Evolutionary conservation across 768 basidiomycete genomes (phyloP), one percentile per base, ranked within the genome.

Genomic region (Rhizopogon rudus): DNA sequence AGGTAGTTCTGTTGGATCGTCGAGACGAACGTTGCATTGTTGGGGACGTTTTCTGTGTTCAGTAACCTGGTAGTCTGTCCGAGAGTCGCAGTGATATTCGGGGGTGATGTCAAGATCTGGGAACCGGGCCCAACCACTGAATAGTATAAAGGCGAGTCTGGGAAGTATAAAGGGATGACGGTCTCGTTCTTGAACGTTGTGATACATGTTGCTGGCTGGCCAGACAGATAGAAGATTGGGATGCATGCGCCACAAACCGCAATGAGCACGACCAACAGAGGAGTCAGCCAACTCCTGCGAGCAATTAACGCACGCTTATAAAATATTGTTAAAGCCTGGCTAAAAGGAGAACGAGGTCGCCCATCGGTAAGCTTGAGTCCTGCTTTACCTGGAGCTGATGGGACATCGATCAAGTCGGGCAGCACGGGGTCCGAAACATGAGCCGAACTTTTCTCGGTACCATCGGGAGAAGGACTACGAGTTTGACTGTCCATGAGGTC

Each of bases 261-360:
- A 31, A 87, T 69, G 33, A 77, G 52, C 16, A 84, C 71, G 2
- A 77, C 70, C 10, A 91, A 72, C 6, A 81, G 43, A 1, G 83
- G 83, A 0, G 84, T 77, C 16, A 92, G 66, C 87, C 87, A 92
- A 58, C 82, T 84, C 40, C 85, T 77, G 20, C 81, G 79, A 1
- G 80, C 73, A 48, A 91, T 78, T 22, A 90, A 70, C 5, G 73
- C 63, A 3, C 90, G 83, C 66, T 92, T 91, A 60, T 82, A 73
- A 72, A 88, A 84, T 53, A 92, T 87, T 0, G 87, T 89, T 53
- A 82, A 67, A 1, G 88, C 84, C 64, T 91, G 89, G 20, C 70
- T 71, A 57, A 86, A 72, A 6, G 85, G 81, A 2, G 82, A 81
- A 10, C 78, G 75, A 29, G 75, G 61, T 7, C 79, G 75, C 7